Evolutionary conservation across 164 flowering plant genomes (phyloP).

Genomic region (Macadamia tetraphylla): DNA sequence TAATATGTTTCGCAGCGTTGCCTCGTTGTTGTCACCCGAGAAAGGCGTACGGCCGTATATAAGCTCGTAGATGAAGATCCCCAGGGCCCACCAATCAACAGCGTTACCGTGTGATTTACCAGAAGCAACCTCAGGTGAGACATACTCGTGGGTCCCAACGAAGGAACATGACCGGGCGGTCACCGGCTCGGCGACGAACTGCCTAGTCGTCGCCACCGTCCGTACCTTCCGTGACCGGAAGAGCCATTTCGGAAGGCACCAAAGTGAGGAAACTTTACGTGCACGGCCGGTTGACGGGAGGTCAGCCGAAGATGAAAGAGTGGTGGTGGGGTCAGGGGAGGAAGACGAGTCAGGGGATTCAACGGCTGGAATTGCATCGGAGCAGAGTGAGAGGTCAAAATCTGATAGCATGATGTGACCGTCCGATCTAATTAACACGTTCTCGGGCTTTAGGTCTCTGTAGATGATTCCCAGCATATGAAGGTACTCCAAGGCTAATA

Average conservation of each 20-base stretch:
- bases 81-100: constrained; percentile 96
- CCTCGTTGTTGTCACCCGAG: constrained; percentile 47
- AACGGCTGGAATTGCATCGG: constrained; percentile 61
- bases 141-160: constrained; percentile 96
- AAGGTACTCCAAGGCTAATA: constrained; percentile 78
- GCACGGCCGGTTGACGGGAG: background rate
- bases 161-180: constrained; percentile 72
- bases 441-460: constrained; percentile 88
- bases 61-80: constrained; percentile 81
- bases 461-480: constrained; percentile 91
- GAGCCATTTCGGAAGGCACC: constrained; percentile 35
- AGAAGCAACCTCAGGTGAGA: constrained; percentile 77
- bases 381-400: constrained; percentile 75
- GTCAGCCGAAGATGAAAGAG: background rate
- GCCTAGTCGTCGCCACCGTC: constrained; percentile 32
- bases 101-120: constrained; percentile 80
- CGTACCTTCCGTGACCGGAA: constrained; percentile 59
- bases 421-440: constrained; percentile 75
- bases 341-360: constrained; percentile 31
- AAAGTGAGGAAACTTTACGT: constrained; percentile 7
- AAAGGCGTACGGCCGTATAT: constrained; percentile 84
- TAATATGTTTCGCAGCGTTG: constrained; percentile 57
- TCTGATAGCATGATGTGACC: constrained; percentile 96
- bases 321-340: constrained; percentile 26
- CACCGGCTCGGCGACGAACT: constrained; percentile 84